Evolutionary conservation across 495 filamentous ascomycete genomes (phyloP).

Genomic region (Pyronema domesticum): DNA sequence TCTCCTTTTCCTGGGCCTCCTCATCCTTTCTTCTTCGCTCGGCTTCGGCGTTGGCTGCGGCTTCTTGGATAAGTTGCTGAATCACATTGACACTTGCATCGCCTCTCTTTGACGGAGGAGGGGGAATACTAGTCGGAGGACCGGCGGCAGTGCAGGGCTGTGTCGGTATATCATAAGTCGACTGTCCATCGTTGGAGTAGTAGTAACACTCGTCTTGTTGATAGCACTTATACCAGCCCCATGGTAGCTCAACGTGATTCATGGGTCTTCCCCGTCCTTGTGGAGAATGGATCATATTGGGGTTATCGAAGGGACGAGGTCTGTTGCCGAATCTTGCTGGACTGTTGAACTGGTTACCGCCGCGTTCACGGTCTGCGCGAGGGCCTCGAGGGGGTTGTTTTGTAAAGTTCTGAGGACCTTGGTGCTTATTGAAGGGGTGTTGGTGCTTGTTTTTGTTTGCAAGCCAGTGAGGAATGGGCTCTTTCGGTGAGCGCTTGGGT

Average conservation of each 20-base stretch:
- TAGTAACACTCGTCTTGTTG: slow-evolving; percentile 12
- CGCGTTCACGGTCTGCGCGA: slow-evolving; percentile 10
- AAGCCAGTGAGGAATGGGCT: slow-evolving; percentile 1
- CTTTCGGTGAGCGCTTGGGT: background rate
- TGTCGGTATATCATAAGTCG: slow-evolving; percentile 19
- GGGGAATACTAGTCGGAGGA: slow-evolving; percentile 6
- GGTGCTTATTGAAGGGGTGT: background rate
- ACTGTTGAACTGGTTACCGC: background rate
- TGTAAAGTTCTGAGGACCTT: slow-evolving; percentile 8
- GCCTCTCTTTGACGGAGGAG: slow-evolving; percentile 7
- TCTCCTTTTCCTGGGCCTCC: slow-evolving; percentile 13
- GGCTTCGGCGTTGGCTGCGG: background rate
- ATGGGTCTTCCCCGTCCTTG: slow-evolving; percentile 2
- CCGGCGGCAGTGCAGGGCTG: slow-evolving; percentile 11
- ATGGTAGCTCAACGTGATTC: slow-evolving; percentile 15
- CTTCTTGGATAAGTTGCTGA: background rate
- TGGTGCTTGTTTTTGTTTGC: slow-evolving; percentile 2
- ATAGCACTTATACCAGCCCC: slow-evolving; percentile 21
- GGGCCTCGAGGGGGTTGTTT: slow-evolving; percentile 19
- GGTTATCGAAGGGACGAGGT: background rate
- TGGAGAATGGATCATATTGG: slow-evolving; percentile 8
- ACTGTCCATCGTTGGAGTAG: slow-evolving; percentile 20
- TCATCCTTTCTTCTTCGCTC: slow-evolving; percentile 14
- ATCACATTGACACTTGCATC: background rate
- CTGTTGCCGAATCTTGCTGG: background rate